Evolutionary conservation across 2,329 filamentous ascomycete genomes (phyloP).

Genomic region (Grosmannia huntii): DNA sequence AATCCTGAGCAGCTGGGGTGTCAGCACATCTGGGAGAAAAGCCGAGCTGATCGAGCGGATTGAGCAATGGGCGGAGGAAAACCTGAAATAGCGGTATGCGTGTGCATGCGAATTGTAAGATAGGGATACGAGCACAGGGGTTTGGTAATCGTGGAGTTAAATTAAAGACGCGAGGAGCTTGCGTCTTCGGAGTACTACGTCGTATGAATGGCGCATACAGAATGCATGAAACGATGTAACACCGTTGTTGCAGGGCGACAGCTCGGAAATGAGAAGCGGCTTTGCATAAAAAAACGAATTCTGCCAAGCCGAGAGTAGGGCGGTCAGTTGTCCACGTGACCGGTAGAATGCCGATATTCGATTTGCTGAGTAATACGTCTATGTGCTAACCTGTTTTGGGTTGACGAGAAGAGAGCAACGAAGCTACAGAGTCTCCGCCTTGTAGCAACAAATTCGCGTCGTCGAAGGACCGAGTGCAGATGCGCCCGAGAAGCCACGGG

Average conservation of each 20-base stretch:
- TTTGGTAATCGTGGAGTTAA: neutral
- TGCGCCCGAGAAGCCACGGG: neutral
- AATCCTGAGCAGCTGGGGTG: slow-evolving; percentile 31
- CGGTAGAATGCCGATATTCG: neutral
- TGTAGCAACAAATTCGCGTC: neutral
- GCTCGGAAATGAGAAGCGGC: neutral
- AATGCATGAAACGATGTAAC: neutral
- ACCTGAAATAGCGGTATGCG: slow-evolving; percentile 11
- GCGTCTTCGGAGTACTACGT: neutral
- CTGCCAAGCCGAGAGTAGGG: neutral
- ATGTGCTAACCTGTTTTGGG: neutral
- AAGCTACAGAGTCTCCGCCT: neutral
- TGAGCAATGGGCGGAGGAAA: slow-evolving; percentile 43
- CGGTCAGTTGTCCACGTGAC: neutral
- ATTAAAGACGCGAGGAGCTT: neutral
- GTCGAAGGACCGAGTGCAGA: neutral
- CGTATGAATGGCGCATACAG: neutral
- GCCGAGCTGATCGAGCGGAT: slow-evolving; percentile 40
- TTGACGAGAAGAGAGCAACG: neutral
- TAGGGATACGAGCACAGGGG: neutral
- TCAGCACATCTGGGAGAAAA: slow-evolving; percentile 39
- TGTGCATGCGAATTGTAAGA: neutral
- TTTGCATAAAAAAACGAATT: neutral
- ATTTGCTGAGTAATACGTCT: neutral
- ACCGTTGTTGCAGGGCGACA: neutral